phyloP scores from a whole-genome alignment of 495 filamentous ascomycete species.

The Podospora bellae-mahoneyi region DNA sequence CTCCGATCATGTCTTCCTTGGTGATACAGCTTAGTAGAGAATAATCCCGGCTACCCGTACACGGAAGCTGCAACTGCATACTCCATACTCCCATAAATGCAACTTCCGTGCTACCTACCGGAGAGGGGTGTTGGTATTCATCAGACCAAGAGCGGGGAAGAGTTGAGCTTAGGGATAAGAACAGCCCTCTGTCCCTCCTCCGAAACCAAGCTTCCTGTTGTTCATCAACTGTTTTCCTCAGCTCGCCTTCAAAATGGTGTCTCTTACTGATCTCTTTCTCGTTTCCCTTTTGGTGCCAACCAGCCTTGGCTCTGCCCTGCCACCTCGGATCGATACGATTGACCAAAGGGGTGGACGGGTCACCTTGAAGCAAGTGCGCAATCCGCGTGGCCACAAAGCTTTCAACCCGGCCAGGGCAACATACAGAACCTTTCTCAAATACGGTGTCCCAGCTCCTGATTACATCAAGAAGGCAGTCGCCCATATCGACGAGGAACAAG shows the following conservation, averaged over 20 bases:
- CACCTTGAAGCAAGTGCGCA: conserved; percentile 53
- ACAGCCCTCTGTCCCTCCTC: neutral
- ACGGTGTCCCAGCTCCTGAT: conserved; percentile 42
- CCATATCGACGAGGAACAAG: conserved; percentile 25
- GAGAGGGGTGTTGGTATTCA: neutral
- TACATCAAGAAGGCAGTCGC: conserved; percentile 38
- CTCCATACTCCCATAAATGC: neutral
- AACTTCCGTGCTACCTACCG: neutral
- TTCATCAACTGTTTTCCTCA: neutral
- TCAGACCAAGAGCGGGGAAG: neutral
- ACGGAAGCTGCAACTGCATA: neutral
- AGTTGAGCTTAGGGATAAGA: neutral
- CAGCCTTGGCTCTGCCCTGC: conserved; percentile 29
- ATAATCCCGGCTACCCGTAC: too few species aligned
- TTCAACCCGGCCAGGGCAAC: conserved; percentile 53
- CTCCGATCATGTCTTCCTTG: neutral
- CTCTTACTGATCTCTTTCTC: conserved; percentile 24
- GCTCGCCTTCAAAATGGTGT: conserved; percentile 15
- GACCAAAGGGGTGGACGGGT: conserved; percentile 24
- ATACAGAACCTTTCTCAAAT: conserved; percentile 61
- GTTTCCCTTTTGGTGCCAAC: conserved; percentile 20
- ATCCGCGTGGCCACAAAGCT: conserved; percentile 37
- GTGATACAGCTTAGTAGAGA: neutral
- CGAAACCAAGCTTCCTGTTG: neutral
- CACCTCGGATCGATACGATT: conserved; percentile 32